phyloP scores from a whole-genome alignment of 495 filamentous ascomycete genomes.

The Neurospora sp. region DNA sequence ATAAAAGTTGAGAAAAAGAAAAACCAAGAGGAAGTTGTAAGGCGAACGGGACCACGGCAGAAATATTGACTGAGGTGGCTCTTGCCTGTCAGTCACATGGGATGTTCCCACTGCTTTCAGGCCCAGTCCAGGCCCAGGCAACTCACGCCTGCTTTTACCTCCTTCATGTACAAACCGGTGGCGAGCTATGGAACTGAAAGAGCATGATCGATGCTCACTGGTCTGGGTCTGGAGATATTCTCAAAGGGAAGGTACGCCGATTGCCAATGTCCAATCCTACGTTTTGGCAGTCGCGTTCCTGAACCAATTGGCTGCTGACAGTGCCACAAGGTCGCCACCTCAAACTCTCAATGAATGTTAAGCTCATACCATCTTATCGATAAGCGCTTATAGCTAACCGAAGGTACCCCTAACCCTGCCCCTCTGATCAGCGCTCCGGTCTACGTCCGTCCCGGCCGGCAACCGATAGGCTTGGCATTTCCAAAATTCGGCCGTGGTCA shows the following conservation, averaged over 20 bases:
- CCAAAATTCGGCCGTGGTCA: not conserved
- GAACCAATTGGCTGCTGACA: not conserved
- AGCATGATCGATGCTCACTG: not conserved
- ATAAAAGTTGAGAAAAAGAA: not conserved
- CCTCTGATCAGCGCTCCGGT: not conserved
- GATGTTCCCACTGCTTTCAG: no score
- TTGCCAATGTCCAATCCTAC: not conserved
- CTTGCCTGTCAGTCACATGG: not conserved
- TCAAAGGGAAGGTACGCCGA: not conserved
- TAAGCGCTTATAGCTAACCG: not conserved
- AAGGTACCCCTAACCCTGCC: not conserved
- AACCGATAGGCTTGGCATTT: not conserved
- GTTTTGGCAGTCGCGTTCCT: not conserved
- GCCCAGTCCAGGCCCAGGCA: not conserved
- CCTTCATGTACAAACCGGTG: not conserved
- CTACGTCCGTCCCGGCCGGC: not conserved
- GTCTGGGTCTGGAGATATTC: not conserved
- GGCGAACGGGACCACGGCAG: not conserved
- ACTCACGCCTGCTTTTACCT: not conserved
- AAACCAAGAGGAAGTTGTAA: not conserved
- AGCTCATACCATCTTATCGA: not conserved
- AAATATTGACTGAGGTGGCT: not conserved
- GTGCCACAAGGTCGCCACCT: not conserved
- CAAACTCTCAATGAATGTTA: not conserved
- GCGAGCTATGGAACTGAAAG: not conserved